Evolutionary conservation across 345 rosid species (phyloP).

Genomic region (Dipteronia sinensis): DNA sequence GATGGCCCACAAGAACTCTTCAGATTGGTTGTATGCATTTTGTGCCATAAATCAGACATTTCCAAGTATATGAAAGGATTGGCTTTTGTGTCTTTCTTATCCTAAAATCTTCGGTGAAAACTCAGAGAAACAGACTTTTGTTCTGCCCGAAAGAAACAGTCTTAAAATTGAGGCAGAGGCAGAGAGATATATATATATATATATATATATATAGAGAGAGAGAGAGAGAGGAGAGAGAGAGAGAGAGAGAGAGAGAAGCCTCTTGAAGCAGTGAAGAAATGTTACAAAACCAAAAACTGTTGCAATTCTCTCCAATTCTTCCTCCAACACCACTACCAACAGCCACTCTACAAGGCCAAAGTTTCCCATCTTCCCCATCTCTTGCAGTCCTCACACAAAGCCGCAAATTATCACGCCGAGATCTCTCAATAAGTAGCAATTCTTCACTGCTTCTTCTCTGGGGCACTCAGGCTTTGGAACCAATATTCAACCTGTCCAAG

Average conservation of each 20-base stretch:
- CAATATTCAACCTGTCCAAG: constrained; percentile 34
- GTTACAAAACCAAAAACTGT: constrained; percentile 41
- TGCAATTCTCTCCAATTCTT: constrained; percentile 38
- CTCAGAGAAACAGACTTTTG: background rate
- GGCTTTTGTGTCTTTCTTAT: background rate
- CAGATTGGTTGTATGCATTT: background rate
- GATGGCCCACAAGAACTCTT: constrained; percentile 19
- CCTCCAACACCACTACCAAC: too few species aligned
- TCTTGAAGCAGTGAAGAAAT: constrained; percentile 29
- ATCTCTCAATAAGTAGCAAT: constrained; percentile 43
- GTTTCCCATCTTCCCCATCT: constrained; percentile 31
- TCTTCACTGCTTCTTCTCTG: constrained; percentile 70
- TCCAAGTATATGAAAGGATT: background rate
- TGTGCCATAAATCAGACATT: constrained; percentile 4
- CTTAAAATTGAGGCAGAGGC: too few species aligned
- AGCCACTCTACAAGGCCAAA: constrained; percentile 26
- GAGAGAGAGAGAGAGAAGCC: too few species aligned
- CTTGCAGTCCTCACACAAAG: constrained; percentile 27
- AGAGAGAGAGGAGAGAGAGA: too few species aligned
- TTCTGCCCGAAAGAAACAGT: background rate
- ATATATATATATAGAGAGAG: too few species aligned
- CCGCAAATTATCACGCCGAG: constrained; percentile 62
- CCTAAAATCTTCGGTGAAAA: background rate
- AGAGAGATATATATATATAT: too few species aligned
- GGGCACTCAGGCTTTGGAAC: constrained; percentile 46